Base-by-base conservation (phyloP, 2,329 filamentous ascomycete genomes). In the Ceratocystis albifundus region DNA sequence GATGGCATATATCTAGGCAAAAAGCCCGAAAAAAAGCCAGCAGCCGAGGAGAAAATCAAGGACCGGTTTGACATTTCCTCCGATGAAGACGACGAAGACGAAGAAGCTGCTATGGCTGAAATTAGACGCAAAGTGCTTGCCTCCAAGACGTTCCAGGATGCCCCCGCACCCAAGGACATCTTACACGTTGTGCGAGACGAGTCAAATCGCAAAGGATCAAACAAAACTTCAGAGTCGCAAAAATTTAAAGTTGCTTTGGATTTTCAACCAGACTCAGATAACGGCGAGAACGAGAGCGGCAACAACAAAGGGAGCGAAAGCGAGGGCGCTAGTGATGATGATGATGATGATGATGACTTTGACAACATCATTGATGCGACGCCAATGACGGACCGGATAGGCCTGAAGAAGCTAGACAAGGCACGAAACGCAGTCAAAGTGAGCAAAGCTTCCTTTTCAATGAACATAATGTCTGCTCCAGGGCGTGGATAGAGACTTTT, bases 301-400 rank as follows among this genome's bases (percentile, higher is more conserved):
- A 50, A 44, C 57, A 25, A 15, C 12, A 86, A 89, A 66, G 80
- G 84, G 10, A 4, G 36, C 36, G 36, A 41, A 41, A 3, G 15
- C 3, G 36, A 41, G 10, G 12, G 10, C 36, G 36, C 36, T 41
- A 74, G 70, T 7, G 74, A 71, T 4, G 81, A 78, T 7, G 84
- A 80, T 0, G 82, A 85, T n/a, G 86, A 89, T 66, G 80, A 84
- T 66, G 80, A 88, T 61, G 88, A 90, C 62, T 96, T 97, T 73
- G 93, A 97, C 73, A 88, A 88, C 70, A 95, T 99, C 75, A 96
- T 96, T 72, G 85, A 92, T 71, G 93, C 94, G 0, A 93, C 90
- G 2, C 90, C 90, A 0, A 84, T 95, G 20, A 96, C 92, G 0
- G 93, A 96, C 74, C 84, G 88, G 65, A 89, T 88, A 12, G 93